Percentiles rank a stretch among this genome's conserved stretches.
Evolutionary conservation across 345 rosid species (phyloP).

Genomic region (Pugionium cornutum): DNA sequence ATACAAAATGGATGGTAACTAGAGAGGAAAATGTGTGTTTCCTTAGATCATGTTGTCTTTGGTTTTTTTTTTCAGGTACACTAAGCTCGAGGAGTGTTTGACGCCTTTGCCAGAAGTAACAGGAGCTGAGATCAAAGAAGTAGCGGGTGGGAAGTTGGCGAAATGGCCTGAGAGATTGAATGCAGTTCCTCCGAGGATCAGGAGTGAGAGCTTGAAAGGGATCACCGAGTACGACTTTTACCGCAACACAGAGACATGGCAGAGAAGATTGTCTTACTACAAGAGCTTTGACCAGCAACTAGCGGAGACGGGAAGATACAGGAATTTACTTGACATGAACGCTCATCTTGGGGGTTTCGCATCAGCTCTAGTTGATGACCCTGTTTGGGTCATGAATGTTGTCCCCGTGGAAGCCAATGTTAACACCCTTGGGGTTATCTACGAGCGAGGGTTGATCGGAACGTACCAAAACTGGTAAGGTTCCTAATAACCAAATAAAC

Average conservation of each 20-base stretch:
- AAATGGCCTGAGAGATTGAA: slow-evolving; percentile 83
- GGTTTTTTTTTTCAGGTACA: slow-evolving; percentile 57
- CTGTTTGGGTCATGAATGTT: slow-evolving; percentile 79
- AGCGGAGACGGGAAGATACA: slow-evolving; percentile 64
- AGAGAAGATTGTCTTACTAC: slow-evolving; percentile 61
- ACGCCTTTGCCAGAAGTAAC: slow-evolving; percentile 75
- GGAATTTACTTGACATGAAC: slow-evolving; percentile 90
- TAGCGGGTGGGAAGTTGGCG: slow-evolving; percentile 63
- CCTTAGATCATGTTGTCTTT: slow-evolving; percentile 3
- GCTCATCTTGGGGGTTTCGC: slow-evolving; percentile 81
- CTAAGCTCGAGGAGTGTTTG: slow-evolving; percentile 71
- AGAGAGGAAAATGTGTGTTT: neutral
- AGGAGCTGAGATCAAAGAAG: slow-evolving; percentile 45
- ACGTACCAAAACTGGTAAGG: slow-evolving; percentile 83
- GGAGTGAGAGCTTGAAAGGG: slow-evolving; percentile 54
- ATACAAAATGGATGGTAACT: slow-evolving; percentile 8
- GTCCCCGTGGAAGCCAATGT: slow-evolving; percentile 61
- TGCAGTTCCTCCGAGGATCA: slow-evolving; percentile 79
- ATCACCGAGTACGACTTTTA: slow-evolving; percentile 50
- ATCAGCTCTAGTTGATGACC: slow-evolving; percentile 67
- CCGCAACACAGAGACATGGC: slow-evolving; percentile 65
- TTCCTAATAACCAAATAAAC: neutral
- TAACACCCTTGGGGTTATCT: slow-evolving; percentile 78
- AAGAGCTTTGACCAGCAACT: slow-evolving; percentile 62
- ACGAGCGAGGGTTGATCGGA: slow-evolving; percentile 84